Evolutionary conservation across 768 basidiomycete species (phyloP).

Genomic region (Boletus bicolor): DNA sequence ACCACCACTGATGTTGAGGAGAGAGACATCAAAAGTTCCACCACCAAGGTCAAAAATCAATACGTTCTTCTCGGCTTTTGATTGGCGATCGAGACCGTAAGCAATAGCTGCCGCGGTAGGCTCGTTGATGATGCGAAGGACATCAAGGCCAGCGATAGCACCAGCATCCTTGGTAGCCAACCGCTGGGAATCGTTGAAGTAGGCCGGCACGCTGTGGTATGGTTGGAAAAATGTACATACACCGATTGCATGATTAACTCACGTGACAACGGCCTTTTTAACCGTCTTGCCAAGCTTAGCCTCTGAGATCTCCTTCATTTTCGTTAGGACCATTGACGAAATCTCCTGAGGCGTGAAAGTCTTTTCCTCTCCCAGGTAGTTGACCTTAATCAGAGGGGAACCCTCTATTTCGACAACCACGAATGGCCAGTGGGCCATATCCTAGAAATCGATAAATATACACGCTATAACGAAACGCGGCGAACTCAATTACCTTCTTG

Average conservation of each 20-base stretch:
- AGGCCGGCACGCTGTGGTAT: constrained; percentile 79
- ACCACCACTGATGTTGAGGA: constrained; percentile 96
- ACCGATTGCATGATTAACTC: constrained; percentile 33
- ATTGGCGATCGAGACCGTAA: constrained; percentile 95
- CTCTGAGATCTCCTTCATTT: constrained; percentile 99
- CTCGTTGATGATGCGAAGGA: constrained; percentile 99
- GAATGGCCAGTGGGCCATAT: constrained; percentile 98
- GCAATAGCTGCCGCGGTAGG: constrained; percentile 99
- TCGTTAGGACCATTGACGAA: constrained; percentile 98
- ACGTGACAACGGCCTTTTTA: constrained; percentile 99
- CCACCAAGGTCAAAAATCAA: constrained; percentile 99
- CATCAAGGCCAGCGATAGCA: constrained; percentile 95
- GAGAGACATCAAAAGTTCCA: constrained; percentile 99
- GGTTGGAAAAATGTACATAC: background rate
- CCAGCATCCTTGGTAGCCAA: constrained; percentile 99
- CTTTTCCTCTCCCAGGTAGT: constrained; percentile 93
- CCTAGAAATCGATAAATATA: constrained; percentile 43
- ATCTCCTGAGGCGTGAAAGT: constrained; percentile 98
- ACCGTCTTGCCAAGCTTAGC: constrained; percentile 98
- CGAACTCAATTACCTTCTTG: constrained; percentile 56
- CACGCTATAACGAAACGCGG: background rate
- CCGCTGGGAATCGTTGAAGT: constrained; percentile 99
- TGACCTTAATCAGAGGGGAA: constrained; percentile 93
- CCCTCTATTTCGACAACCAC: constrained; percentile 95
- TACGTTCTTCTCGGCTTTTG: constrained; percentile 94